Evolutionary conservation across 305 asterid species (phyloP), one percentile per base, ranked within the genome.

Genomic region (Fraxinus baroniana): DNA sequence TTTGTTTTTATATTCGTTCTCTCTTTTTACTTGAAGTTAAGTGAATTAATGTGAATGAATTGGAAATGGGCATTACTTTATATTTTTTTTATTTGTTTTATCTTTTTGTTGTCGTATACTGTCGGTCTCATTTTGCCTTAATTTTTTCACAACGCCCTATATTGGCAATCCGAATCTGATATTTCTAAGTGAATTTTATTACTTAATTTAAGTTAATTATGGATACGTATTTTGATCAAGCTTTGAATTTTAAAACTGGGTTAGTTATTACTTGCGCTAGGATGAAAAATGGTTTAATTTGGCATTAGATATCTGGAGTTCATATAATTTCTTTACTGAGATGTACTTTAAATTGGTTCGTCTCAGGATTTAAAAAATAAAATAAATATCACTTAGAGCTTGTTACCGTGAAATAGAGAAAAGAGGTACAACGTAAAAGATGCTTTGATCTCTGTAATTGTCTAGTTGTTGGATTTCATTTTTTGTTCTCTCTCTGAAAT

Each of bases 261-360:
- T 62, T 62, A 57, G 26, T 20, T 22, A 62, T 66, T 39, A 28
- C 30, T 52, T 77, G 17, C 26, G 15, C 32, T 22, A 62, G 72
- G 33, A 22, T 62, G 72, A 22, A 62, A 52, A 64, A 24, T n/a
- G 72, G 33, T 22, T 20, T 22, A 26, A 7, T 62, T 76, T 22
- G 32, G 72, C n/a, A 39, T 22, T 22, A 78, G 46, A 57, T 77
- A 74, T 52, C 35, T 81, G 32, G 82, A 83, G 79, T 75, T 86
- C 57, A 55, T 70, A 55, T 62, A 78, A 52, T 18, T 79, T 22
- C 13, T 49, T 1, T 76, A 0, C 26, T 7, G 41, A 20, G 76
- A 68, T 60, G 13, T 44, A 71, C 39, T 35, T 49, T 68, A 60
- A 44, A 28, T 26, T 68, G 60, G 8, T 73, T 8, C 37, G 13